Evolutionary conservation across 495 filamentous ascomycete genomes (phyloP).

Genomic region (Aspergillus incahuasiensis): DNA sequence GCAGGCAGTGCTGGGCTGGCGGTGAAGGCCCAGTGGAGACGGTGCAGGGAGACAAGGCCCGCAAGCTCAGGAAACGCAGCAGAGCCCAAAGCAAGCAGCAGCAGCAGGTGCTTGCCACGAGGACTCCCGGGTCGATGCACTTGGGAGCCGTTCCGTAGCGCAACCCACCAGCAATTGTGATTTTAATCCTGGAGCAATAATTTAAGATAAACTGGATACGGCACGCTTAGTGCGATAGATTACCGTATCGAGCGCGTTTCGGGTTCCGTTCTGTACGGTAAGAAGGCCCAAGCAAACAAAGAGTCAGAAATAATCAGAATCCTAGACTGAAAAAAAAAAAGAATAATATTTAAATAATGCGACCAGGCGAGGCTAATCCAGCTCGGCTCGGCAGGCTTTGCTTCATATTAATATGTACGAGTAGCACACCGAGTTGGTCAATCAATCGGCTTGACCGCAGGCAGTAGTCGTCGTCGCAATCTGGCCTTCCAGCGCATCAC

Average conservation of each 20-base stretch:
- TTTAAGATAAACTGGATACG: too few species aligned
- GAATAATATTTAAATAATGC: neutral
- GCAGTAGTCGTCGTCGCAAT: neutral
- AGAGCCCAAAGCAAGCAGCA: slow-evolving; percentile 2
- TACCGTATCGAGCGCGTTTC: slow-evolving; percentile 2
- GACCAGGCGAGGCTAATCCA: slow-evolving; percentile 13
- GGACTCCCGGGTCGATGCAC: too few species aligned
- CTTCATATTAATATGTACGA: neutral
- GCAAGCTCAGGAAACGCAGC: slow-evolving; percentile 8
- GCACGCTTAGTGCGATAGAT: neutral
- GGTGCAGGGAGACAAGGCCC: slow-evolving; percentile 15
- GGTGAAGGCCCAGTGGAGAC: slow-evolving; percentile 13
- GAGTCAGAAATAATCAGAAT: neutral
- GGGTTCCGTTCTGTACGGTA: slow-evolving; percentile 12
- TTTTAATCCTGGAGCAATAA: too few species aligned
- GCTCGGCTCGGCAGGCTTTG: slow-evolving; percentile 4
- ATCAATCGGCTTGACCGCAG: neutral
- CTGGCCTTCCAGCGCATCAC: neutral
- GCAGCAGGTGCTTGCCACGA: too few species aligned
- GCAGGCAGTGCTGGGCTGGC: slow-evolving; percentile 1
- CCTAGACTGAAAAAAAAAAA: too few species aligned
- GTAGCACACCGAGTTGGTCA: neutral
- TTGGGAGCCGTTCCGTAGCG: too few species aligned
- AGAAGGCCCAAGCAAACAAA: neutral
- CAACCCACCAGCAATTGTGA: too few species aligned